Conservation (phyloP, 202 grass and related monocot genomes). For the Panicum hallii region DNA sequence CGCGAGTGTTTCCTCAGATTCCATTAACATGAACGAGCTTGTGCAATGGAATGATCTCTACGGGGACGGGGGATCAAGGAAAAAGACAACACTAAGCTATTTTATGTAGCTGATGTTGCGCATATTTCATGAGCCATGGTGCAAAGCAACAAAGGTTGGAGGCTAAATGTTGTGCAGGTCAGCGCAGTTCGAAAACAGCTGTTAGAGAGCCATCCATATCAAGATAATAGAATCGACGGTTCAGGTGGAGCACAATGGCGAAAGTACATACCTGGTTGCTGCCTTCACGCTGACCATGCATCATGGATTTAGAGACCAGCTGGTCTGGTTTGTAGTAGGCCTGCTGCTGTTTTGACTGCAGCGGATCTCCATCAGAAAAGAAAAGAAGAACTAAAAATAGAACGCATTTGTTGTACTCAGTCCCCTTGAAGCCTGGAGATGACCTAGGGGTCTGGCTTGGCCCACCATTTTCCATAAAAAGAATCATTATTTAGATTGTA, state of each 20-base stretch:
- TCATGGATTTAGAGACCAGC: not conserved
- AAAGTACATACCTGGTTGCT: conserved; percentile 14
- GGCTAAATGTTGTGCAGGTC: conserved; percentile 4
- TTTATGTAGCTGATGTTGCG: conserved; percentile 80
- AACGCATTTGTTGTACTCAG: not conserved
- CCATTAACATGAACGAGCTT: conserved; percentile 87
- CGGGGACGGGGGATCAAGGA: conserved; percentile 92
- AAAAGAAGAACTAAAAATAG: not conserved
- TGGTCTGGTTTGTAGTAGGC: conserved; percentile 10
- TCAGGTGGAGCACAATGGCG: not conserved
- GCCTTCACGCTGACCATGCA: conserved; percentile 20
- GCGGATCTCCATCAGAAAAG: conserved; percentile 8
- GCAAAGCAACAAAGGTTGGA: conserved; percentile 23
- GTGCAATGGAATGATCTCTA: conserved; percentile 90
- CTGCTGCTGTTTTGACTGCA: conserved; percentile 24
- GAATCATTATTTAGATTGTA: conserved; percentile 29
- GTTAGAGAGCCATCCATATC: not conserved
- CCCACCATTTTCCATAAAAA: conserved; percentile 9
- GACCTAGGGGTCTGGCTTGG: not conserved
- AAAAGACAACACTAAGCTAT: conserved; percentile 83
- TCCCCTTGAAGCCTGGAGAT: not conserved
- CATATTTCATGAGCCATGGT: conserved; percentile 42
- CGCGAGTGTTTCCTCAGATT: conserved; percentile 86
- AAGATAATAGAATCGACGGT: conserved; percentile 25
- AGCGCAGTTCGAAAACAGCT: conserved; percentile 16